These are phyloP conservation scores for Mrakia frigida DNA, from an alignment of 768 basidiomycete species.

Conservation along the genomic window DNA sequence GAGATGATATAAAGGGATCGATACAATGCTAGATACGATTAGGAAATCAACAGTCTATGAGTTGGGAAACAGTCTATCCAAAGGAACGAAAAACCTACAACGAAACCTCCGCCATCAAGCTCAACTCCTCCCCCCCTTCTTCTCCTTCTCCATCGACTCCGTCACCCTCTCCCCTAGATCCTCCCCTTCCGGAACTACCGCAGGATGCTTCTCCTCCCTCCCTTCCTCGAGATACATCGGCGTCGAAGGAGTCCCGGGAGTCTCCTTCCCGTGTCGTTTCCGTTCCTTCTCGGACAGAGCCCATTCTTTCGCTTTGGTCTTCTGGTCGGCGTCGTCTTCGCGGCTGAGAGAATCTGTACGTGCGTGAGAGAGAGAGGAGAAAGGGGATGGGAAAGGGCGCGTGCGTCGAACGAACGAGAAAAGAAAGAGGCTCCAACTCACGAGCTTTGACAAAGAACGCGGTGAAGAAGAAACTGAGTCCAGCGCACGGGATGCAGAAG, in stretches of 20 bases:
- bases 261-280: conserved; percentile 4
- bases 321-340: conserved; percentile 23
- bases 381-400: background rate
- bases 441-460: conserved; percentile 59
- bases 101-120: too few relatives aligned
- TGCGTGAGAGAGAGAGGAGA: too few relatives aligned
- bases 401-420: background rate
- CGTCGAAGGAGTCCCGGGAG: background rate
- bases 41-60: too few relatives aligned
- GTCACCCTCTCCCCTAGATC: background rate
- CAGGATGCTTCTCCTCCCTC: background rate
- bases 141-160: background rate
- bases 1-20: too few relatives aligned
- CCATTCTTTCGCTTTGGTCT: conserved; percentile 18
- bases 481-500: conserved; percentile 56
- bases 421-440: too few relatives aligned
- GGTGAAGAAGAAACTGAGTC: conserved; percentile 54
- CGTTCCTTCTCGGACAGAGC: conserved; percentile 1
- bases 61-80: too few relatives aligned
- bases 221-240: background rate
- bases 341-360: conserved; percentile 13
- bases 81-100: too few relatives aligned
- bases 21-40: too few relatives aligned
- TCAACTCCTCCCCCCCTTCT: background rate
- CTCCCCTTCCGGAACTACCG: background rate